Evolutionary conservation across 805 yeast genomes (phyloP).

Genomic region (Wickerhamomyces queroliae): DNA sequence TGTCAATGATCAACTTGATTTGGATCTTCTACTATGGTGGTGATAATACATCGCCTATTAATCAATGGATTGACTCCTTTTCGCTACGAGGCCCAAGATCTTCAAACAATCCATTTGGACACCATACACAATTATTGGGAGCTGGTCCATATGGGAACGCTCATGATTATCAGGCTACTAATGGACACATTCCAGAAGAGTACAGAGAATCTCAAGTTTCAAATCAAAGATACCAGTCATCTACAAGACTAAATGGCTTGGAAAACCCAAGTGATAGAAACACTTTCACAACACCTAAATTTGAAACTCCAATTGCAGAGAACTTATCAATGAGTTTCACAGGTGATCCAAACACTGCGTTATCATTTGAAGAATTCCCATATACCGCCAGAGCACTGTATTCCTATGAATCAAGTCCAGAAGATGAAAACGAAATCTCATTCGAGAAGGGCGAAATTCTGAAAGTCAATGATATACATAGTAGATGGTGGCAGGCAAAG

Average conservation of each 20-base stretch:
- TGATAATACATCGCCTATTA: constrained; percentile 82
- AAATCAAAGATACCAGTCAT: constrained; percentile 33
- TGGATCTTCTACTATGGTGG: constrained; percentile 92
- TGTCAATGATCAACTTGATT: constrained; percentile 73
- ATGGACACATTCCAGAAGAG: constrained; percentile 5
- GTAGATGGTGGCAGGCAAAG: constrained; percentile 98
- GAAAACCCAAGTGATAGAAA: constrained; percentile 38
- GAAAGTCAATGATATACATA: constrained; percentile 87
- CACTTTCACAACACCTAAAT: constrained; percentile 2
- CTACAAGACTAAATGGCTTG: constrained; percentile 54
- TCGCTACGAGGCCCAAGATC: constrained; percentile 47
- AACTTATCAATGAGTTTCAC: constrained; percentile 10
- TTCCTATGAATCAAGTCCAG: constrained; percentile 83
- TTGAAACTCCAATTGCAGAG: constrained; percentile 14
- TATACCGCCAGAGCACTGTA: constrained; percentile 84
- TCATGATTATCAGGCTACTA: constrained; percentile 6
- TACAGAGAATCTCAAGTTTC: constrained; percentile 12
- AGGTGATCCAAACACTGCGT: constrained; percentile 15
- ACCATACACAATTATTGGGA: constrained; percentile 5
- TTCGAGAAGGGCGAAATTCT: constrained; percentile 88
- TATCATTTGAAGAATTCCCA: constrained; percentile 51
- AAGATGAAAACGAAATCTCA: constrained; percentile 87
- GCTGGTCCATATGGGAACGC: background rate
- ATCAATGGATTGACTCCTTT: constrained; percentile 79
- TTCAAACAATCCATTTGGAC: constrained; percentile 21